Percentiles rank a stretch among this genome's conserved stretches.
Evolutionary conservation across 2,329 filamentous ascomycete species (phyloP).

Genomic region (Dendrostoma leiphaemia): DNA sequence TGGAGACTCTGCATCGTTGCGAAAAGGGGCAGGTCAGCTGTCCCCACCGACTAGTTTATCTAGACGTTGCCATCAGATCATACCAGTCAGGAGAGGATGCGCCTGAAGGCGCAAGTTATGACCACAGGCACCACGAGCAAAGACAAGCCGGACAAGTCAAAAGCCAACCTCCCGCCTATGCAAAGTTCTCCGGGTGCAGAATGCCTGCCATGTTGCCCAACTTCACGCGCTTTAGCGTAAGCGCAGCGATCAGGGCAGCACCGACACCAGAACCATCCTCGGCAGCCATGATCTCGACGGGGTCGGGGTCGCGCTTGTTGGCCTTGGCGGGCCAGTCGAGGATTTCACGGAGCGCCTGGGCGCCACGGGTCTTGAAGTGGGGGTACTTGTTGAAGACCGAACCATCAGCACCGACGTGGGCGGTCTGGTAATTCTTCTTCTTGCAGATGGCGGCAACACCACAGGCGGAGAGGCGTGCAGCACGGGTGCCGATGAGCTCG

Average conservation of each 20-base stretch:
- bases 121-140: background rate
- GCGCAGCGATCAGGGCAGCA: conserved; percentile 83
- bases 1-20: background rate
- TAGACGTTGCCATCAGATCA: too few species aligned
- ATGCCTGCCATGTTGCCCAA: conserved; percentile 64
- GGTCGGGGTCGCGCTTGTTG: conserved; percentile 72
- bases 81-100: background rate
- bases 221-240: conserved; percentile 64
- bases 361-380: conserved; percentile 92
- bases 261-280: conserved; percentile 98
- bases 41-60: background rate
- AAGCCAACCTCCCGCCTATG: conserved; percentile 27
- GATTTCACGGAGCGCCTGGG: conserved; percentile 87
- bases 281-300: conserved; percentile 81
- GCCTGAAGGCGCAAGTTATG: background rate
- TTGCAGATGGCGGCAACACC: conserved; percentile 95
- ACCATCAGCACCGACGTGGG: conserved; percentile 94
- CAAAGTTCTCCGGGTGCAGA: conserved; percentile 63
- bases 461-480: conserved; percentile 88
- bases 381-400: conserved; percentile 99
- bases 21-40: background rate
- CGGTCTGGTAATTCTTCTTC: conserved; percentile 86
- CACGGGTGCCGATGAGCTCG: conserved; percentile 91
- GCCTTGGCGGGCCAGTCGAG: conserved; percentile 84
- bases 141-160: background rate